Evolutionary conservation across 768 basidiomycete genomes (phyloP).

Genomic region (Piloderma croceum): DNA sequence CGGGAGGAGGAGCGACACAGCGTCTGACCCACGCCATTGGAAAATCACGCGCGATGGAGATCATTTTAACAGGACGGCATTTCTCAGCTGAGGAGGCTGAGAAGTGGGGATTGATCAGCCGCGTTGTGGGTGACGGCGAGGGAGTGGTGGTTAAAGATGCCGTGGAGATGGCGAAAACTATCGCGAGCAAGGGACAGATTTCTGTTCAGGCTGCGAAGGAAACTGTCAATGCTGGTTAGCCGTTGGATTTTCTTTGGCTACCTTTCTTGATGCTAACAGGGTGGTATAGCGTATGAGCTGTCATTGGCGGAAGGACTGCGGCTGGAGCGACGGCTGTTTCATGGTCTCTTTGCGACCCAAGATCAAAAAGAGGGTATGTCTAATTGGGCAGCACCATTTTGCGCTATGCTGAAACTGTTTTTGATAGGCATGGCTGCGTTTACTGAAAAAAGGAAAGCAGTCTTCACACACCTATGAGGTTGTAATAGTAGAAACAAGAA

Average conservation of each 20-base stretch:
- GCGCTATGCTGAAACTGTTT: too few relatives aligned
- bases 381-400: conserved; percentile 5
- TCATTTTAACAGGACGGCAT: conserved; percentile 82
- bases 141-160: conserved; percentile 85
- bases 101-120: conserved; percentile 81
- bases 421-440: conserved; percentile 87
- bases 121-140: conserved; percentile 71
- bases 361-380: conserved; percentile 91
- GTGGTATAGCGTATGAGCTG: conserved; percentile 67
- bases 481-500: too few relatives aligned
- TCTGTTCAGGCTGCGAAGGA: conserved; percentile 89
- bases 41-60: conserved; percentile 92
- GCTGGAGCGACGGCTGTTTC: conserved; percentile 88
- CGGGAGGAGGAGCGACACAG: conserved; percentile 92
- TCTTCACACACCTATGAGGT: conserved; percentile 61
- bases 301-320: conserved; percentile 76
- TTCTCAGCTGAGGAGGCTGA: conserved; percentile 80
- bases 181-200: conserved; percentile 78
- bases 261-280: not conserved
- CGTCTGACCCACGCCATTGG: conserved; percentile 81
- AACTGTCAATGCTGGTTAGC: conserved; percentile 80
- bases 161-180: conserved; percentile 66
- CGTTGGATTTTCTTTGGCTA: not conserved
- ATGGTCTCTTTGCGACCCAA: conserved; percentile 84
- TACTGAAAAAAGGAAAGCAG: conserved; percentile 85